Evolutionary conservation across 495 filamentous ascomycete genomes (phyloP).

Genomic region (Trichoderma gamsii): DNA sequence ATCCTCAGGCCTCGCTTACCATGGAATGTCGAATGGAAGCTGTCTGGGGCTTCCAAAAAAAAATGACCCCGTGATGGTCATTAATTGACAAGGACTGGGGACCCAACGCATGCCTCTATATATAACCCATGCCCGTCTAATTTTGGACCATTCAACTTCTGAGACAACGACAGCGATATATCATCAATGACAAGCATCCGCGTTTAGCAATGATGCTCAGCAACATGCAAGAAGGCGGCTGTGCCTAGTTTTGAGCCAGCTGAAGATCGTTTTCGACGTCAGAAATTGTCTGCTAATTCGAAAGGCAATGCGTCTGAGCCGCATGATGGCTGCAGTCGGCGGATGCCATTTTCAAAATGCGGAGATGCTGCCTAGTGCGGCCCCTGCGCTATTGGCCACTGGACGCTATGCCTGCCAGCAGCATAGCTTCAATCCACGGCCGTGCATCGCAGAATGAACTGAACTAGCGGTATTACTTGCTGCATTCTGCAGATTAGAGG

Average conservation of each 20-base stretch:
- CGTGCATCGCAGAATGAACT: background rate
- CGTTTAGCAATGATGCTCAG: no score
- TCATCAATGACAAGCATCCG: no score
- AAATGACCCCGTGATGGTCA: background rate
- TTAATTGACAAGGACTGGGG: background rate
- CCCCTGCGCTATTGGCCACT: constrained; percentile 1
- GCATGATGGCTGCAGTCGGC: background rate
- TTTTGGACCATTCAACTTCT: no score
- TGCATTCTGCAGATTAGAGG: no score
- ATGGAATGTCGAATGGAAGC: constrained; percentile 4
- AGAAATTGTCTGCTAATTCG: background rate
- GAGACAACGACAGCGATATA: no score
- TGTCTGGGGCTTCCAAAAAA: background rate
- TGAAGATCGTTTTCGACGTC: background rate
- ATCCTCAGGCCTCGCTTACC: background rate
- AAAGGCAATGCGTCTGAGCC: background rate
- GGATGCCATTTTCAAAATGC: constrained; percentile 9
- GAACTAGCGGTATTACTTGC: no score
- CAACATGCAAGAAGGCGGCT: no score
- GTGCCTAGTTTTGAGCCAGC: no score
- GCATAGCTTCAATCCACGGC: background rate
- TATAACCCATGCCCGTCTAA: no score
- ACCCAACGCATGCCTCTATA: no score
- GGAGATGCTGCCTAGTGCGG: constrained; percentile 15
- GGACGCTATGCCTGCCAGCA: background rate